phyloP scores from a whole-genome alignment of 2,329 filamentous ascomycete species.

The Aureobasidium pullulans region DNA sequence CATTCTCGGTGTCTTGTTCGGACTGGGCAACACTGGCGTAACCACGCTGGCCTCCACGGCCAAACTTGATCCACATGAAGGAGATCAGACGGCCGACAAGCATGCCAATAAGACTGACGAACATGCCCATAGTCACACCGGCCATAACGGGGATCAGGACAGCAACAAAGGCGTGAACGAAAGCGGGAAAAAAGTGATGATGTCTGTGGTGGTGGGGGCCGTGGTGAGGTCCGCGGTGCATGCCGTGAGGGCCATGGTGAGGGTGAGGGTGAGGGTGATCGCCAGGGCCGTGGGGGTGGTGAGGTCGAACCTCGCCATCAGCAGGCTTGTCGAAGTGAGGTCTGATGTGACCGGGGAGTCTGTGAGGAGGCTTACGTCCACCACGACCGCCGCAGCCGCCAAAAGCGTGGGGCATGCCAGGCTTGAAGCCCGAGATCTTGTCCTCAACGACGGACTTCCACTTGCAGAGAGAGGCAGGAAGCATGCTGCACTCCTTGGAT shows the following conservation, averaged over 20 bases:
- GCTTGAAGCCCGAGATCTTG: conserved; percentile 36
- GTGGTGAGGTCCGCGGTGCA: conserved; percentile 18
- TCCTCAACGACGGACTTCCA: conserved; percentile 46
- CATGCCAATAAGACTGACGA: conserved; percentile 61
- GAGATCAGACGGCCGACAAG: conserved; percentile 55
- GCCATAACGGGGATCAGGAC: conserved; percentile 62
- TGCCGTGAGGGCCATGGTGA: conserved; percentile 4
- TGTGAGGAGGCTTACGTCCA: conserved; percentile 15
- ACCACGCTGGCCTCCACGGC: conserved; percentile 38
- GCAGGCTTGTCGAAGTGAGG: conserved; percentile 13
- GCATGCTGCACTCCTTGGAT: conserved; percentile 28
- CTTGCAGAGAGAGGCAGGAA: conserved; percentile 46
- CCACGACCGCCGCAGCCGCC: conserved; percentile 22
- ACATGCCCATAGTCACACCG: conserved; percentile 61
- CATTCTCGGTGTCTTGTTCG: conserved; percentile 18
- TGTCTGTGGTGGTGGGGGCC: conserved; percentile 23
- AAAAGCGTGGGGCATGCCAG: conserved; percentile 17
- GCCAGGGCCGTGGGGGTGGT: conserved; percentile 16
- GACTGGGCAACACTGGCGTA: conserved; percentile 23
- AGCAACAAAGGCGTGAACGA: conserved; percentile 51
- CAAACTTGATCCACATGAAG: conserved; percentile 50
- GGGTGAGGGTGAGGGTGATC: conserved; percentile 5
- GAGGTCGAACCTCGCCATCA: conserved; percentile 13
- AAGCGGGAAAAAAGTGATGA: conserved; percentile 31
- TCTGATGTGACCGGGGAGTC: conserved; percentile 23